Base-by-base conservation (phyloP, 805 yeast genomes). In the Barnettozyma botsteinii region DNA sequence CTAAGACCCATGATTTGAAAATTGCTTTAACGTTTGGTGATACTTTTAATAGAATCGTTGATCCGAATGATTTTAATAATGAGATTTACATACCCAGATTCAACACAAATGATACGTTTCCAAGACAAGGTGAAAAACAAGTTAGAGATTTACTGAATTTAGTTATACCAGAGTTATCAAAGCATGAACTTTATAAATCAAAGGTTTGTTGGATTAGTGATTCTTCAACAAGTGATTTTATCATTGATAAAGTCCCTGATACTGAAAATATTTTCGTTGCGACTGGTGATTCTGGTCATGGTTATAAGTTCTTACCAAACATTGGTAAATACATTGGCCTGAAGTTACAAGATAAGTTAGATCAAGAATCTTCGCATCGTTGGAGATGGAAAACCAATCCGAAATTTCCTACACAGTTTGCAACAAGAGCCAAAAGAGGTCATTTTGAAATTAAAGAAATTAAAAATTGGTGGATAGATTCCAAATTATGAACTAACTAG, bases 261-360 rank as follows among this genome's bases (percentile, higher is more conserved):
- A 45, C 46, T 14, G 31, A 40, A 0, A 61, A 60, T 21, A 53
- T 67, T 2, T 60, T 45, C 37, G 65, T 71, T n/a, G 73, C 72
- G 0, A 58, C 70, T 10, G 77, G 77, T 14, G 75, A 70, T 48
- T 64, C 74, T 4, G 73, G 75, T 8, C 75, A 70, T 50, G 72
- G 62, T 5, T 70, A 63, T 53, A 71, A 70, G 49, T 66, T 66
- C 33, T 46, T 71, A 40, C 77, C 77, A 13, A 65, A 59, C 31
- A 67, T 71, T 36, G 75, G 77, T 1, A 61, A 59, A 38, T 71
- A 70, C 44, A 67, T 70, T 14, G 38, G 43, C 4, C 53, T 51
- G n/a, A 59, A 51, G 25, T 32, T 67, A 22, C 63, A 64, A 29
- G 61, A 58, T 7, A 48, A 44, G 2, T 43, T 67, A 33, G 49